Base-by-base conservation (phyloP, 352 stramenopile species). In the Phytophthora chlamydospora region DNA sequence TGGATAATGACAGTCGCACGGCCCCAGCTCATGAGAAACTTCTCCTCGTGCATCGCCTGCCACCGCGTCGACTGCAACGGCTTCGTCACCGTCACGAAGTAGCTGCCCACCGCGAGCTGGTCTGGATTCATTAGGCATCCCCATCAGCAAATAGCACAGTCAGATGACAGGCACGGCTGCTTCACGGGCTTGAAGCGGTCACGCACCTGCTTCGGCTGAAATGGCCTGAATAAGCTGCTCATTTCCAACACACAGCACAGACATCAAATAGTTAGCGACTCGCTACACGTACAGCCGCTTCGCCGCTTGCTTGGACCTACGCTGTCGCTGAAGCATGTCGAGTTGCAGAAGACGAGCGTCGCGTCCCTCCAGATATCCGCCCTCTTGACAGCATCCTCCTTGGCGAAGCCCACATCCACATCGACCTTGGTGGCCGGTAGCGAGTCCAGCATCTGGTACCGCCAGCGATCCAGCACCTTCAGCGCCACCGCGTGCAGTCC, bases 291-390 rank as follows among this genome's bases (percentile, higher is more conserved):
- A 24, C 21, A 24, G 21, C 21, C 21, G 21, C 21, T 3, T 24
- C 21, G 21, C 21, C n/a, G n/a, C n/a, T n/a, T n/a, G n/a, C 6
- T 14, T 39, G 8, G 51, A 43, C 74, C 38, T 55, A 86, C 80
- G 27, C 76, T 86, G 68, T 88, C 80, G 39, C 78, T 88, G 43
- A 89, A 89, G 56, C 80, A 89, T 39, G 80, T 89, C 49, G 78
- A 73, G 52, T 89, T 89, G 62, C 80, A 89, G 46, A 89, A 80
- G 24, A 89, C 69, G 27, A 89, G 56, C 29, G 80, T 83, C 19
- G 75, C 80, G 51, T 89, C 80, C 4, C 50, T 46, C 80, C 80
- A 89, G 41, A 85, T 51, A n/a, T 81, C 73, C 9, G 53, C 41
- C 8, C 70, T 59, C 13, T 85, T 75, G 19, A 71, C 62, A 5